A percentile compares a stretch with the other conserved stretches of the same genome.
Conservation (phyloP, 2,329 filamentous ascomycete species). For the Apiospora kogelbergensis region DNA sequence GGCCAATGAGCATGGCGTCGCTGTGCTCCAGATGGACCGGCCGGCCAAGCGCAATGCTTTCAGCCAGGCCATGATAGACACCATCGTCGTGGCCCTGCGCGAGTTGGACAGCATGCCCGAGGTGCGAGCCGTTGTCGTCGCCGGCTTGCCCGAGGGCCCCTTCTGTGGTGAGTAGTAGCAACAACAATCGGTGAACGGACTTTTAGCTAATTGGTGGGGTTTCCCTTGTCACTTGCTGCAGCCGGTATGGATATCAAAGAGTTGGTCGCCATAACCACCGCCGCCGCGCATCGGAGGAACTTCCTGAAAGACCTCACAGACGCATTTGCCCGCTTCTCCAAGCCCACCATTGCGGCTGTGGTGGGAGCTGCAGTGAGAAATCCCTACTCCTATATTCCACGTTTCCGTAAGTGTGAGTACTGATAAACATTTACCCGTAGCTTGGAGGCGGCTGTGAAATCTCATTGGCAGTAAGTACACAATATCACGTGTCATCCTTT, state of each 20-base stretch:
- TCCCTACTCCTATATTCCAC: not conserved
- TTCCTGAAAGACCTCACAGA: slow-evolving; percentile 42
- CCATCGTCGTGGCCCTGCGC: slow-evolving; percentile 35
- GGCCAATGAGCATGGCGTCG: slow-evolving; percentile 5
- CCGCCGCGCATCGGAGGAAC: slow-evolving; percentile 24
- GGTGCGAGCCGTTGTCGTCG: slow-evolving; percentile 37
- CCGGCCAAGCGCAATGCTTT: slow-evolving; percentile 57
- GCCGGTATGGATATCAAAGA: slow-evolving; percentile 37
- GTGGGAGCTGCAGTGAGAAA: slow-evolving; percentile 48
- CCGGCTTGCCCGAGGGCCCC: slow-evolving; percentile 32
- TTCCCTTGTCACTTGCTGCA: slow-evolving; percentile 13
- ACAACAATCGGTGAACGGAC: not conserved
- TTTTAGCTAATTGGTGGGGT: not conserved
- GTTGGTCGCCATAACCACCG: slow-evolving; percentile 28
- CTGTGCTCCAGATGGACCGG: slow-evolving; percentile 8
- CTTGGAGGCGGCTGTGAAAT: slow-evolving; percentile 52
- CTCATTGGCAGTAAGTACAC: slow-evolving; percentile 40
- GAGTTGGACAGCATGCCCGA: slow-evolving; percentile 25
- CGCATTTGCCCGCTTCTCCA: slow-evolving; percentile 37
- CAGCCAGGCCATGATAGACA: slow-evolving; percentile 47
- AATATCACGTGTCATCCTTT: no score
- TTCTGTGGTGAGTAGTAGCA: slow-evolving; percentile 35
- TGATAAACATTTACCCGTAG: not conserved
- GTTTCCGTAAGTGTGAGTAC: not conserved
- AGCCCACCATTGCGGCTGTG: slow-evolving; percentile 50